These are phyloP conservation scores for Venturia aucupariae DNA, from an alignment of 2,329 filamentous ascomycete species.

Conservation along the genomic window DNA sequence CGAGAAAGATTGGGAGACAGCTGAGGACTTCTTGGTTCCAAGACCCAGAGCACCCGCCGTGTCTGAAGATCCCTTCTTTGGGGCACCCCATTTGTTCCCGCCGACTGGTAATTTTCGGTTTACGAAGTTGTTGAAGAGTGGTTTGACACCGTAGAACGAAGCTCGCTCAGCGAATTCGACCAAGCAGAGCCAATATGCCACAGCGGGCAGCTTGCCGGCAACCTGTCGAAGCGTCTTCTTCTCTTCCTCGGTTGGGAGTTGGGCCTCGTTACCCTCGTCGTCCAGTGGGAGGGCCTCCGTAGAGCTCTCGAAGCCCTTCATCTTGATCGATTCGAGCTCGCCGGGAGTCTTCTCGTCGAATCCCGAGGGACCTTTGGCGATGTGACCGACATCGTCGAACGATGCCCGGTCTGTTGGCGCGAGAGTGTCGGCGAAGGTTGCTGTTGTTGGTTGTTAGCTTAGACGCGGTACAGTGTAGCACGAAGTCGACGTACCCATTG, in stretches of 20 bases:
- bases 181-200: constrained; percentile 47
- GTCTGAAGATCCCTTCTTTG: background rate
- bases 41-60: constrained; percentile 10
- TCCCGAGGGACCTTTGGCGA: background rate
- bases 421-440: background rate
- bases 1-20: constrained; percentile 30
- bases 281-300: background rate
- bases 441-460: background rate
- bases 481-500: background rate
- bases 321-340: background rate
- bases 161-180: constrained; percentile 54
- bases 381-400: background rate
- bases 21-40: background rate
- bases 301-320: background rate
- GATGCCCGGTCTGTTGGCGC: background rate
- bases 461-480: background rate
- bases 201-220: constrained; percentile 40
- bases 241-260: constrained; percentile 41
- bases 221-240: constrained; percentile 37
- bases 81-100: constrained; percentile 12
- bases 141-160: constrained; percentile 47
- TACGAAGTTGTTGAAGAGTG: constrained; percentile 5
- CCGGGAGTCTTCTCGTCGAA: background rate
- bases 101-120: constrained; percentile 4
- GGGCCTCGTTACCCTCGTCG: constrained; percentile 7